Percentiles rank a stretch among this genome's conserved stretches.
These are phyloP conservation scores for Tilletia horrida DNA, from an alignment of 1,284 basidiomycete genomes.

Conservation along the genomic window DNA sequence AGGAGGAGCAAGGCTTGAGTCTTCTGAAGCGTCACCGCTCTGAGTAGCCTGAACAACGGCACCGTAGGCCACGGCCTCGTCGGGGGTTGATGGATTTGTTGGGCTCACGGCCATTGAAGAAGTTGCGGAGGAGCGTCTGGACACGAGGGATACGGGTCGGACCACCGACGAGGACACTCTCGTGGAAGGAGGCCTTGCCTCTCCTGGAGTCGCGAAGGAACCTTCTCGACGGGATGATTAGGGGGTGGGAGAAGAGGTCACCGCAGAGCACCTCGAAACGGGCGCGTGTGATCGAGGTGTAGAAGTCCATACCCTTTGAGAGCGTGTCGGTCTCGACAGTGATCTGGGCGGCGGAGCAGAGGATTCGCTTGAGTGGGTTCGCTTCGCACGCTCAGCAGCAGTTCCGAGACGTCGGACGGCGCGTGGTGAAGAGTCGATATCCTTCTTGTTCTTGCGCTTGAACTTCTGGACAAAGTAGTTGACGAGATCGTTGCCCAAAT, in stretches of 20 bases:
- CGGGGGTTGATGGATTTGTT: slow-evolving; percentile 78
- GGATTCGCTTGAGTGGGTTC: slow-evolving; percentile 96
- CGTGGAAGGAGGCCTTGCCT: slow-evolving; percentile 91
- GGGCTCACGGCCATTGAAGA: slow-evolving; percentile 91
- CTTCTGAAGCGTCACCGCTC: neutral
- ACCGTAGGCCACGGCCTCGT: slow-evolving; percentile 58
- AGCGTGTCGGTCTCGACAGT: slow-evolving; percentile 98
- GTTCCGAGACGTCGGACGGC: slow-evolving; percentile 89
- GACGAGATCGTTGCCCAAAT: slow-evolving; percentile 93
- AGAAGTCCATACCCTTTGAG: slow-evolving; percentile 69
- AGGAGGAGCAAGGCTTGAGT: neutral
- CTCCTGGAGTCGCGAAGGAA: slow-evolving; percentile 99
- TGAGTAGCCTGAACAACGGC: slow-evolving; percentile 29
- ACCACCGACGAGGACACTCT: slow-evolving; percentile 98
- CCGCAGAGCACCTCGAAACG: slow-evolving; percentile 99
- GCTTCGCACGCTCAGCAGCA: slow-evolving; percentile 98
- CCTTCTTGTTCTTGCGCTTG: slow-evolving; percentile 84
- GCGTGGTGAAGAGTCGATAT: slow-evolving; percentile 86
- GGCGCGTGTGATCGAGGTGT: slow-evolving; percentile 64
- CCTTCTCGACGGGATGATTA: slow-evolving; percentile 96
- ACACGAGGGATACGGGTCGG: slow-evolving; percentile 99
- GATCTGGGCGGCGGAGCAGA: slow-evolving; percentile 95
- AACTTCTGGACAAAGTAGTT: slow-evolving; percentile 98
- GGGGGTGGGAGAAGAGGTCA: slow-evolving; percentile 86
- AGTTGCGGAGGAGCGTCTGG: slow-evolving; percentile 93